Base-by-base conservation (phyloP, 768 basidiomycete genomes). In the Lanmaoa pseudosensibilis region DNA sequence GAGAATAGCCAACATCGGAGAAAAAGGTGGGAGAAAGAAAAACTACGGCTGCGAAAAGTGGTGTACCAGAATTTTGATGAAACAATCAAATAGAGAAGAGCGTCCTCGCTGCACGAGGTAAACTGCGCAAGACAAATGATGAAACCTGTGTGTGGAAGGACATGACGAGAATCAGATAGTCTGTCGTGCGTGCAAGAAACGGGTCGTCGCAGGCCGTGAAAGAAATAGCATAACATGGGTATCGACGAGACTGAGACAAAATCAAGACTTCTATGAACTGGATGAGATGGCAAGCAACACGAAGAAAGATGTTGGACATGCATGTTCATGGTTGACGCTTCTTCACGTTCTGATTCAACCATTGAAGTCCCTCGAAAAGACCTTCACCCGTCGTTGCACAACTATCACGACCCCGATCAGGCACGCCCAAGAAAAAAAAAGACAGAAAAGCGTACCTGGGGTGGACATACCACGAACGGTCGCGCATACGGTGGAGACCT, bases 401-500 rank as follows among this genome's bases (percentile, higher is more conserved):
- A 75, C 94, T 97, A 58, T 36, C 52, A 16, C 38, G 41, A 32
- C 9, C 23, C 15, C n/a, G 30, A 49, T 56, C 18, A 43, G 65
- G 43, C 40, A 56, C 38, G 13, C 8, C 7, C n/a, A 52, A 43
- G 30, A 18, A 2, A 6, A 43, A 27, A 41, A 52, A 41, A 46
- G 43, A 19, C 12, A 21, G 3, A 33, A 23, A 50, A 16, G 40
- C 73, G 83, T 65, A 96, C 90, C 94, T 97, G 49, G 96, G 96
- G 77, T 98, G 96, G 51, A 98, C 95, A 82, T 98, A 98, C 96
- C 96, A 98, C 73, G 90, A 94, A 58, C 96, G 82, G 68, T 98
- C 95, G 57, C 92, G 87, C 96, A 98, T 98, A 64, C 89, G 82
- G 73, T 97, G 91, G 61, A 98, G 78, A 38, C 95, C 95, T 41